Conservation (phyloP, 345 rosid genomes). For the Euphorbia pulcherrima region DNA sequence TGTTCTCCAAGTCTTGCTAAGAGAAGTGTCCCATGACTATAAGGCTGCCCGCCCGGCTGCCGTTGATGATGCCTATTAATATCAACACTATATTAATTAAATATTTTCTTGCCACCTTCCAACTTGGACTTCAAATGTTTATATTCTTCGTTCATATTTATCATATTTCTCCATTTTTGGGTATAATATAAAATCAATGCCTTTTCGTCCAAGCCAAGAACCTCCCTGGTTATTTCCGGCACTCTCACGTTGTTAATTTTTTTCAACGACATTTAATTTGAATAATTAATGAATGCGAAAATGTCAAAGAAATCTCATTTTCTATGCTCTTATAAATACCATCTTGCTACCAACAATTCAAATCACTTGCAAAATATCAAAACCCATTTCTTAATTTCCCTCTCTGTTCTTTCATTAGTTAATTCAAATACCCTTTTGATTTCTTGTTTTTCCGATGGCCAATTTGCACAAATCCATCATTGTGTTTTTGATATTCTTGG, state of each 20-base stretch:
- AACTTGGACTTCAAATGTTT: background rate
- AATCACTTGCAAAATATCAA: background rate
- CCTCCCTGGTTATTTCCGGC: slow-evolving; percentile 31
- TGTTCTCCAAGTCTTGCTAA: too few species aligned
- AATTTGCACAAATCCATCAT: slow-evolving; percentile 12
- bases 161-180: background rate
- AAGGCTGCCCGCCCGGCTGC: too few species aligned
- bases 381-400: background rate
- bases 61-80: too few species aligned
- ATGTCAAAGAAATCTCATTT: slow-evolving; percentile 6
- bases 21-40: too few species aligned
- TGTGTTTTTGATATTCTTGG: slow-evolving; percentile 22
- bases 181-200: background rate
- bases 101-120: background rate
- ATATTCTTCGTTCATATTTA: too few species aligned
- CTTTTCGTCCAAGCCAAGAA: slow-evolving; percentile 9
- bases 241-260: background rate
- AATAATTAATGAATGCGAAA: background rate
- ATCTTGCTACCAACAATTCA: background rate
- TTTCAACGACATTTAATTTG: background rate
- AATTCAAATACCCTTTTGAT: background rate
- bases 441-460: slow-evolving; percentile 24
- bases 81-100: too few species aligned
- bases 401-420: too few species aligned
- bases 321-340: slow-evolving; percentile 15